Evolutionary conservation across 768 basidiomycete species (phyloP), one percentile per base, ranked within the genome.

Genomic region (Omphalotus guepiniiformis): DNA sequence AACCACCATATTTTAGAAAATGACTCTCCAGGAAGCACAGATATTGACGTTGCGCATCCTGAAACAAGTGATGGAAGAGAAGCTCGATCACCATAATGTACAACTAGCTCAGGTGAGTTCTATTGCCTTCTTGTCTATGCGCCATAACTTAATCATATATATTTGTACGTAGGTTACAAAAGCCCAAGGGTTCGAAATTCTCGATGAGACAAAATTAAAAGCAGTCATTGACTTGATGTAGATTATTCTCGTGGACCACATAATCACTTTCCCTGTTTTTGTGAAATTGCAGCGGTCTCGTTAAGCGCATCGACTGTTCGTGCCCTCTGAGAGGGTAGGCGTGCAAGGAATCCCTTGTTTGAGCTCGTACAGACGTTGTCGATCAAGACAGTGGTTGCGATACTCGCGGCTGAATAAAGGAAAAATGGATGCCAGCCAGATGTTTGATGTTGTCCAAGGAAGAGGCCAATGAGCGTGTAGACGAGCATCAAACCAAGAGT

Each of bases 31-130:
- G 54, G 93, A 96, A 66, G 96, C 93, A 0, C 91, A 97, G 56
- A 72, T 79, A 30, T 70, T 98, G 53, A 86, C 90, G 3, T 71
- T 98, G 43, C 84, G 82, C 53, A 91, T 98, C 38, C 72, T 98
- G 53, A 98, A 99, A 71, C 93, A 98, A 71, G 96, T 98, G 36
- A 99, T 98, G 96, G 96, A 98, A 66, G 96, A 98, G 72, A 97
- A 96, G 65, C 79, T 99, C 35, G 95, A 98, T 68, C 91, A 96
- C 57, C 94, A 97, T 71, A 98, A 99, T 57, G 94, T 98, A 21
- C 94, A 98, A 66, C 75, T 99, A 12, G 93, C 95, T 43, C 93
- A 94, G 77, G 94, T 88, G 44, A 26, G 74, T 66, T 42, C 47
- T 22, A n/a, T n/a, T n/a, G n/a, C n/a, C 28, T 15, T 39, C 42